Evolutionary conservation across 257 asterid genomes (phyloP), one percentile per base, ranked within the genome.

Genomic region (Parsonsia alboflavescens): DNA sequence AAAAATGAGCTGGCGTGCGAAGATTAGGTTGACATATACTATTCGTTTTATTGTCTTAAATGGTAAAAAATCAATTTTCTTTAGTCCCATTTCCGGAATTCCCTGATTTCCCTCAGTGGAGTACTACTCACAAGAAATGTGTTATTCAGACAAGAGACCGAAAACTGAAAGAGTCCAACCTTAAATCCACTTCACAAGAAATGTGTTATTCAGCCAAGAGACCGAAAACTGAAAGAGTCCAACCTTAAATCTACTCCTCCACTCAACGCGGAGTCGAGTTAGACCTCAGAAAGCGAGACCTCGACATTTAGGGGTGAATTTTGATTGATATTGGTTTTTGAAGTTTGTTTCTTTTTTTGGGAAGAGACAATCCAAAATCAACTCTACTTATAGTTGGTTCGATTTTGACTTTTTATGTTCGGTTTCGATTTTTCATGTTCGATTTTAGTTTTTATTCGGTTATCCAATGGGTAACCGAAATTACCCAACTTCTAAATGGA

Each of bases 1-100:
- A n/a, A 74, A 10, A 10, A 63, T 73, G 57, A 49, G 65, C 45
- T 53, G 36, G 53, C 42, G 21, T 53, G 66, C 65, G 67, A 48
- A 30, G 45, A 64, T 33, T 74, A 10, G 22, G 52, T 74, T 74
- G 77, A 63, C 72, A 46, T 46, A 64, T 36, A 44, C 1, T 58
- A 21, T 2, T 2, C 15, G 59, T 26, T 46, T 4, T 36, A 6
- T 30, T 5, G 50, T 58, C 69, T 73, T 44, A 42, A 30, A 15
- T 57, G 19, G 69, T 52, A 17, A 5, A 13, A 45, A 24, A 4
- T 21, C 52, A 13, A 0, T 54, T 52, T 33, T 17, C 10, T 54
- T 6, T 54, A 44, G 41, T 24, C n/a, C 73, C 30, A 54, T 53
- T 68, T 54, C 65, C 41, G 41, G 10, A 53, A 16, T 75, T 62